Base-by-base conservation (phyloP, 495 filamentous ascomycete genomes). In the Podospora fimiseda region DNA sequence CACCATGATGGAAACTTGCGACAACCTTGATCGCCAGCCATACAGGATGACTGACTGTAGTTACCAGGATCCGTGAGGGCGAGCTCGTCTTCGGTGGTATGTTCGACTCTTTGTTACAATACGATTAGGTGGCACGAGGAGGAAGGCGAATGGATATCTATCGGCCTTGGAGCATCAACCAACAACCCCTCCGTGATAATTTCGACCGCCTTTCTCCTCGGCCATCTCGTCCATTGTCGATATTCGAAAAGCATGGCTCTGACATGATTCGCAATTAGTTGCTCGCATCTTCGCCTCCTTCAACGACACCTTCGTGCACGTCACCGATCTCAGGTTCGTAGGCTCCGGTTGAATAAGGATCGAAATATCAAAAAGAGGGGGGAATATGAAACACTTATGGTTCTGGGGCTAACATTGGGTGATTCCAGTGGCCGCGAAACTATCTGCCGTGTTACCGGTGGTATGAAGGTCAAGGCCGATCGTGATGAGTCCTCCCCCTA, bases 391-490 rank as follows among this genome's bases (percentile, higher is more conserved):
- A 30, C n/a, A n/a, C 13, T 44, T 43, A 52, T 60, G 70, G 61
- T 67, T 63, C 53, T 59, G 58, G 78, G 73, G 77, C 84, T 88
- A 77, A 89, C 76, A 68, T 69, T 62, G 74, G 74, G 74, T 83
- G 76, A 77, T 80, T 75, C 79, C 83, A 95, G 89, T 77, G 93
- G 93, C 78, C 93, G 93, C 78, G 93, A 99, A 90, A 99, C 93
- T 77, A 92, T 99, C 77, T 84, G 80, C 83, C 90, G 93, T 86
- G 90, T 99, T 55, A 99, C 93, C 64, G 93, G 93, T 76, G 93
- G 93, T 70, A 97, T 97, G 93, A 99, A 99, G 82, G 93, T 99
- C 81, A 99, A 99, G 86, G 93, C 93, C 74, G 93, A 99, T 74
- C 90, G 93, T 79, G 93, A 99, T 78, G 93, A 99, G 82, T 96